These are phyloP conservation scores for Kurtzmaniella quercitrusa DNA, from an alignment of 1,139 yeast species.

Conservation along the genomic window DNA sequence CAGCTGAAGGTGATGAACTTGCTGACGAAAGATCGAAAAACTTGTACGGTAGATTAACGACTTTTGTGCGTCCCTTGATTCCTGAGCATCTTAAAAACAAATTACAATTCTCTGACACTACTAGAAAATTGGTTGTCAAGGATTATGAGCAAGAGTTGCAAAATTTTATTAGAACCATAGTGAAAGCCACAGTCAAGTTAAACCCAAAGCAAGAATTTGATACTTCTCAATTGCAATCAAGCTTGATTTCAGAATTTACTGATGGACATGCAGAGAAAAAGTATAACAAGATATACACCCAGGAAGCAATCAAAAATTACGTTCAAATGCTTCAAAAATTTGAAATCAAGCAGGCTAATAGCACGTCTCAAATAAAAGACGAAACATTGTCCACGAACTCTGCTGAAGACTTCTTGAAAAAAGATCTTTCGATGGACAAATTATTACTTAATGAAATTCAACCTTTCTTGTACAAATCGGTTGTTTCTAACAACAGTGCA, in stretches of 20 bases:
- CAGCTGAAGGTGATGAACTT: not conserved
- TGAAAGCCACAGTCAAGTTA: conserved; percentile 7
- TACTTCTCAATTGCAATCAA: conserved; percentile 8
- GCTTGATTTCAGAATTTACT: conserved; percentile 10
- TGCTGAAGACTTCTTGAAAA: conserved; percentile 4
- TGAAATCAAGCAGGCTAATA: not conserved
- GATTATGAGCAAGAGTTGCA: conserved; percentile 11
- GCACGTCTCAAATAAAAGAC: not conserved
- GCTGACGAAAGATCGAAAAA: conserved; percentile 3
- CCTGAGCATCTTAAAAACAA: conserved; percentile 10
- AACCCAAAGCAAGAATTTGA: conserved; percentile 7
- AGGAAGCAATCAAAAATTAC: conserved; percentile 10
- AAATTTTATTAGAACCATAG: conserved; percentile 8
- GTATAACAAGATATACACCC: conserved; percentile 11
- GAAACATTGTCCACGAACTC: not conserved
- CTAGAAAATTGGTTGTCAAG: conserved; percentile 9
- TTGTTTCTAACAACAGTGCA: not conserved
- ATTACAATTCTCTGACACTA: conserved; percentile 11
- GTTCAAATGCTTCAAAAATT: conserved; percentile 4
- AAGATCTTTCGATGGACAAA: conserved; percentile 9
- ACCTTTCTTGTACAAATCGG: conserved; percentile 8
- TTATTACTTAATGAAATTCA: conserved; percentile 9
- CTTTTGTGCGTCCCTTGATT: conserved; percentile 9
- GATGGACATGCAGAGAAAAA: conserved; percentile 13
- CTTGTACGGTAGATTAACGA: conserved; percentile 8